A percentile compares a stretch with the other conserved stretches of the same genome.
Evolutionary conservation across 2,329 filamentous ascomycete genomes (phyloP).

Genomic region (Stemphylium vesicarium): DNA sequence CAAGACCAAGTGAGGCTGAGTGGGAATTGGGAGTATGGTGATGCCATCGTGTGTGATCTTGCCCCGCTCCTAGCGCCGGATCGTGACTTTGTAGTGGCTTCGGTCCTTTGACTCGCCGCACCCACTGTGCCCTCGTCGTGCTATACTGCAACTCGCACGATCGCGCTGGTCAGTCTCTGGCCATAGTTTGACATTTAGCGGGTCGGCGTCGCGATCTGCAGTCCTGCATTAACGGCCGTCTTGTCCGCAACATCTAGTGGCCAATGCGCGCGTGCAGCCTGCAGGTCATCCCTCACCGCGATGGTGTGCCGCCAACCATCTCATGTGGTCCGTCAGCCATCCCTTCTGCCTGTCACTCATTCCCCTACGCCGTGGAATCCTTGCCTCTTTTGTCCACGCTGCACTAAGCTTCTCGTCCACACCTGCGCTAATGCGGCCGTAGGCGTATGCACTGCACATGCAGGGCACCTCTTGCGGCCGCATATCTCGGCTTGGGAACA

Average conservation of each 20-base stretch:
- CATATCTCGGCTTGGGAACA: slow-evolving; percentile 28
- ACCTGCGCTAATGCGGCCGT: slow-evolving; percentile 41
- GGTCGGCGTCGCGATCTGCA: slow-evolving; percentile 35
- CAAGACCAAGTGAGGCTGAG: slow-evolving; percentile 37
- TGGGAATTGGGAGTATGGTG: slow-evolving; percentile 11
- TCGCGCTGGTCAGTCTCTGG: slow-evolving; percentile 22
- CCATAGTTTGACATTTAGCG: slow-evolving; percentile 19
- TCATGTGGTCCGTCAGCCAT: slow-evolving; percentile 35
- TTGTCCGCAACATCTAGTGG: slow-evolving; percentile 34
- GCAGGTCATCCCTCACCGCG: slow-evolving; percentile 37
- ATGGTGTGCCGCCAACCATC: slow-evolving; percentile 28
- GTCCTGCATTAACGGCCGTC: slow-evolving; percentile 41
- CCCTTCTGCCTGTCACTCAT: slow-evolving; percentile 42
- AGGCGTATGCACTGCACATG: slow-evolving; percentile 29
- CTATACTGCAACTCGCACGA: slow-evolving; percentile 21
- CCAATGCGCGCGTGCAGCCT: slow-evolving; percentile 33
- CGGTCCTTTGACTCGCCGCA: slow-evolving; percentile 16
- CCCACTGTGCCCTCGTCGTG: not conserved
- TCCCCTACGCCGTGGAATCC: slow-evolving; percentile 38
- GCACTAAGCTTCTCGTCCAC: slow-evolving; percentile 46
- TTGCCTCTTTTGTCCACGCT: slow-evolving; percentile 36
- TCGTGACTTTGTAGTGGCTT: slow-evolving; percentile 7
- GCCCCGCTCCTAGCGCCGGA: slow-evolving; percentile 27
- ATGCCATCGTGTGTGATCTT: slow-evolving; percentile 25
- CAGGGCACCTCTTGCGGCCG: slow-evolving; percentile 22